A percentile compares a stretch with the other conserved stretches of the same genome.
These are phyloP conservation scores for Periconia sp. DNA, from an alignment of 2,329 filamentous ascomycete species.

Conservation along the genomic window DNA sequence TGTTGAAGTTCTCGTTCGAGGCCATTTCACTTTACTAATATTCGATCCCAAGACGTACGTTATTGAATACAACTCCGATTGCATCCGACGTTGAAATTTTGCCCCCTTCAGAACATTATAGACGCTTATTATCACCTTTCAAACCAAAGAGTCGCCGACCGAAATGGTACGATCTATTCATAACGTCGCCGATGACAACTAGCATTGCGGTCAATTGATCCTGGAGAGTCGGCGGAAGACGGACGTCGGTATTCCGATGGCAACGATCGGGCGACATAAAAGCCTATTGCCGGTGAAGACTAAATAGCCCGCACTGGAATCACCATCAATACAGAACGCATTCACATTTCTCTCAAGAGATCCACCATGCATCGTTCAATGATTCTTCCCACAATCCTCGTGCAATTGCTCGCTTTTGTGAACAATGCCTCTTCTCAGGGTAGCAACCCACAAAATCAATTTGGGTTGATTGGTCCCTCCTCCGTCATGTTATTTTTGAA, in stretches of 20 bases:
- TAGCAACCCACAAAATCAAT: not conserved
- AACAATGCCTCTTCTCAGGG: not conserved
- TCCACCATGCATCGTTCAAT: not conserved
- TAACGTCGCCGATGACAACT: not conserved
- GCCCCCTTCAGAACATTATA: too few species aligned
- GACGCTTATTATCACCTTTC: too few species aligned
- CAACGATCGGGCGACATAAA: too few species aligned
- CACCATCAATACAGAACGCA: not conserved
- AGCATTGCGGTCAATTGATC: too few species aligned
- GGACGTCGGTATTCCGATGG: too few species aligned
- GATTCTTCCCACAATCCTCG: not conserved
- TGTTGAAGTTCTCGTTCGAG: too few species aligned
- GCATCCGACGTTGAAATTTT: not conserved
- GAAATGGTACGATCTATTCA: not conserved
- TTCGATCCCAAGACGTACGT: too few species aligned
- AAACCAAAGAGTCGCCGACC: too few species aligned
- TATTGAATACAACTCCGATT: not conserved
- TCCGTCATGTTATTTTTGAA: constrained; percentile 1
- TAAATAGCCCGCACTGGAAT: too few species aligned
- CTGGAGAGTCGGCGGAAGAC: not conserved
- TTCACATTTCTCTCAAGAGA: not conserved
- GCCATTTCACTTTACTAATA: too few species aligned
- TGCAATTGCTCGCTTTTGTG: not conserved
- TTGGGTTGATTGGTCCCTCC: constrained; percentile 1
- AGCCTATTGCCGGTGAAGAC: too few species aligned